Percentiles rank a stretch among this genome's conserved stretches.
Conservation (phyloP, 345 rosid species). For the Punica granatum region DNA sequence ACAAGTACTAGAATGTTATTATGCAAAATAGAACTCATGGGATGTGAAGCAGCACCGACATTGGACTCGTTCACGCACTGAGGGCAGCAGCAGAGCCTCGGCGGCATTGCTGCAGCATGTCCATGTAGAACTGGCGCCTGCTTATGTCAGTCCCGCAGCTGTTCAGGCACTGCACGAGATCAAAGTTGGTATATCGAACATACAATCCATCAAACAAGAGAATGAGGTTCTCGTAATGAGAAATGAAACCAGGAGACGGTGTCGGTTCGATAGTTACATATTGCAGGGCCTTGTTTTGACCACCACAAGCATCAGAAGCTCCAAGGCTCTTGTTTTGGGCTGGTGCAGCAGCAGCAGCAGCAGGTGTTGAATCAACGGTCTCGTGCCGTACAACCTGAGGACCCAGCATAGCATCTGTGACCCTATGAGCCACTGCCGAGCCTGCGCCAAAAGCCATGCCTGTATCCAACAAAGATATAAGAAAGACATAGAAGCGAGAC, state of each 20-base stretch:
- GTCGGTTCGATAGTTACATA: not conserved
- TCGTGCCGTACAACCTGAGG: constrained; percentile 16
- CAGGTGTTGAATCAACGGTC: not conserved
- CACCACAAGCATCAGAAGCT: not conserved
- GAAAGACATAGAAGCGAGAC: not conserved
- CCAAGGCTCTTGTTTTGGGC: not conserved
- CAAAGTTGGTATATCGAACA: not conserved
- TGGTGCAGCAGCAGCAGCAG: not conserved
- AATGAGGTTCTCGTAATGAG: not conserved
- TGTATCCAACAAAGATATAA: too few species aligned
- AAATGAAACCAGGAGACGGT: not conserved
- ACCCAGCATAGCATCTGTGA: constrained; percentile 37
- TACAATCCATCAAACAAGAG: too few species aligned
- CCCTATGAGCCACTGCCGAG: constrained; percentile 40
- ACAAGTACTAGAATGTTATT: too few species aligned
- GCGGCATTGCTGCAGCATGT: constrained; percentile 37
- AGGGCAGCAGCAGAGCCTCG: not conserved
- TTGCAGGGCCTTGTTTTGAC: not conserved
- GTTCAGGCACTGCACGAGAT: constrained; percentile 29
- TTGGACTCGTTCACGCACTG: not conserved
- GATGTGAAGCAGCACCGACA: too few species aligned
- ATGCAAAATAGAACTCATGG: too few species aligned
- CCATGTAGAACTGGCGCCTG: constrained; percentile 53
- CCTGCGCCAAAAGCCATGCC: constrained; percentile 42
- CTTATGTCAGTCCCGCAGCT: constrained; percentile 31